Evolutionary conservation across 768 basidiomycete species (phyloP), one percentile per base, ranked within the genome.

Genomic region (Amanita rubescens): DNA sequence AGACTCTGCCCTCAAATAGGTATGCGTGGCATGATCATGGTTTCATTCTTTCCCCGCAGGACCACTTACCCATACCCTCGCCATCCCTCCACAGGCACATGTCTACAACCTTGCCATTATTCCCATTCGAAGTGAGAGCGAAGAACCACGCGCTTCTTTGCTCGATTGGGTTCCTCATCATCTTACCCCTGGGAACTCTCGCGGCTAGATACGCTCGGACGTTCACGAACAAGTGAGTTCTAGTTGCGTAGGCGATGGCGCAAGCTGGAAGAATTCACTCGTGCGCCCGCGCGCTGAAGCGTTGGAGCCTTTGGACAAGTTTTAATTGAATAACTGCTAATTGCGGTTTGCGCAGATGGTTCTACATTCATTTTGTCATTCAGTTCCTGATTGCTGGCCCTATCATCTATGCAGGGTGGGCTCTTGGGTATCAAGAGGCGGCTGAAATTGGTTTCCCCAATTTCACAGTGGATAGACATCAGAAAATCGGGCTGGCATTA

Each of bases 141-240:
- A 70, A 63, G 52, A 73, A 63, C 27, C 84, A 86, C 63, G 84
- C 74, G 20, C 64, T 79, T 34, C 66, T 84, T 9, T 76, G 73
- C 57, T 63, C 75, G 0, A 65, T 72, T 32, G 83, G 80, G 1
- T 82, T 81, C 61, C 65, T 84, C 45, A 65, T 83, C 47, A 58
- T 85, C 15, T 71, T 86, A 8, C 84, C 83, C 3, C 54, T 78
- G 27, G 82, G 84, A n/a, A 74, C 71, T 10, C 66, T 85, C 56
- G 65, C 81, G 39, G 76, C 78, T 24, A 73, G 82, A 55, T 82
- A 76, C 57, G 61, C 72, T 12, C 72, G 82, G 47, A 82, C 80
- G 7, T 76, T 74, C 57, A 77, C 70, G 22, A 66, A 63, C 35
- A 67, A 60, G 73, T 80, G 63, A 62, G 73, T 64, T 34, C 22